phyloP scores from a whole-genome alignment of 2,329 filamentous ascomycete genomes.

The Aspergillus fumigatiaffinis region DNA sequence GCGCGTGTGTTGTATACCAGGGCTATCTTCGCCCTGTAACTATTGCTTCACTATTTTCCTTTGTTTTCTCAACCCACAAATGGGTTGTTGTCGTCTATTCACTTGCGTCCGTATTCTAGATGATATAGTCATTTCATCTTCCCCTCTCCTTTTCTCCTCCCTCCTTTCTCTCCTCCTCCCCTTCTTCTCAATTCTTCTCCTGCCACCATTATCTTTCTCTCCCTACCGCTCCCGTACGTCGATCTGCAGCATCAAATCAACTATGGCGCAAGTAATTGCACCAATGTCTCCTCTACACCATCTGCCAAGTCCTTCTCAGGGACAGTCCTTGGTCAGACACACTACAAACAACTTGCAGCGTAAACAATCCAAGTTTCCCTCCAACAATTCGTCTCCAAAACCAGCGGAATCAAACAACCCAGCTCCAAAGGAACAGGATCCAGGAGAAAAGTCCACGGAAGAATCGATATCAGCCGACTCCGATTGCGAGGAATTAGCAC shows the following conservation, averaged over 20 bases:
- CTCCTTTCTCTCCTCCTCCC: conserved; percentile 9
- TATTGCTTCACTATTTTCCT: conserved; percentile 2
- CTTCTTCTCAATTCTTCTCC: conserved; percentile 5
- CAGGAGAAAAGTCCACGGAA: not conserved
- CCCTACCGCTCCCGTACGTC: not conserved
- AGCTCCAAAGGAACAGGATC: not conserved
- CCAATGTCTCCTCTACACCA: not conserved
- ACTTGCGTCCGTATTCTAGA: not conserved
- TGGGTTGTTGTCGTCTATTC: not conserved
- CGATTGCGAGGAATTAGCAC: conserved; percentile 5
- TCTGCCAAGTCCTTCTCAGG: not conserved
- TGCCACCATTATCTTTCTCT: conserved; percentile 7
- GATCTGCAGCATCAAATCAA: not conserved
- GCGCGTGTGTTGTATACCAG: not conserved
- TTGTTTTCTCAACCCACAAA: conserved; percentile 4
- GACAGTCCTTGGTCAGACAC: not conserved
- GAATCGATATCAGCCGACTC: not conserved
- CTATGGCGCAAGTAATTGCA: not conserved
- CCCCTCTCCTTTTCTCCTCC: conserved; percentile 12
- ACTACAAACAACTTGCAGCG: not conserved
- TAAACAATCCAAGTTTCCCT: not conserved
- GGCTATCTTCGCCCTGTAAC: not conserved
- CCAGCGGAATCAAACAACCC: not conserved
- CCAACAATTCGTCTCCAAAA: not conserved
- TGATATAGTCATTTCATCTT: not conserved